Percentiles rank a stretch among this genome's conserved stretches.
phyloP scores from a whole-genome alignment of 352 stramenopile genomes.

The Phytophthora quininea region DNA sequence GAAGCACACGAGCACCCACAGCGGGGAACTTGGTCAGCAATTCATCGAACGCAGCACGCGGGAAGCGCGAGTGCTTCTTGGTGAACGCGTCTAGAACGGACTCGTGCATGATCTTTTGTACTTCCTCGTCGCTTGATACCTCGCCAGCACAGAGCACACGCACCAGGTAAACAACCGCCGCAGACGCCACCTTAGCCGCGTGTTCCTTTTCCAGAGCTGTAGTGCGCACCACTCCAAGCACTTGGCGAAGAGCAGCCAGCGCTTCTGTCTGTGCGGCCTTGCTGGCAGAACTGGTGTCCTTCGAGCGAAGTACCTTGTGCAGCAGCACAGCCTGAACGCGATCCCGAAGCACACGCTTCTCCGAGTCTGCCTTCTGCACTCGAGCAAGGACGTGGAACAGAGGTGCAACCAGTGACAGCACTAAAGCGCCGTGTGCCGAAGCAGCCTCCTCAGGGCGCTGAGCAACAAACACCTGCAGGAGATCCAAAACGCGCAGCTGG shows the following conservation, averaged over 20 bases:
- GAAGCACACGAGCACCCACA: conserved; percentile 56
- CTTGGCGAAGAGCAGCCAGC: conserved; percentile 37
- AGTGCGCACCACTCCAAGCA: conserved; percentile 52
- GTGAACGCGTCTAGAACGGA: conserved; percentile 68
- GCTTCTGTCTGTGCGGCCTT: conserved; percentile 28
- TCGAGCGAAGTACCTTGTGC: conserved; percentile 69
- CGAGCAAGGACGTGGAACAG: conserved; percentile 64
- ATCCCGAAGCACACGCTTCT: conserved; percentile 80
- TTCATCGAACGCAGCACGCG: conserved; percentile 70
- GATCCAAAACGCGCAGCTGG: conserved; percentile 82
- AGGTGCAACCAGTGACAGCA: conserved; percentile 62
- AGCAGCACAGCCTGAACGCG: conserved; percentile 68
- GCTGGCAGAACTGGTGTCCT: conserved; percentile 46
- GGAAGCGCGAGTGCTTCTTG: conserved; percentile 86
- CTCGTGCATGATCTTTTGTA: conserved; percentile 36
- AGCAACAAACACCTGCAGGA: conserved; percentile 75
- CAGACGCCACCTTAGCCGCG: conserved; percentile 59
- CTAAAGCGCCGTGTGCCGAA: conserved; percentile 32
- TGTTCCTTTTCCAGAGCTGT: conserved; percentile 70
- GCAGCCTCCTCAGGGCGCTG: conserved; percentile 30
- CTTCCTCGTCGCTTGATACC: conserved; percentile 23
- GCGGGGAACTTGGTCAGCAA: conserved; percentile 62
- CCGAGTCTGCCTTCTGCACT: conserved; percentile 59
- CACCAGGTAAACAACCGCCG: conserved; percentile 66
- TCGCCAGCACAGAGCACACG: conserved; percentile 47